A percentile compares a stretch with the other conserved stretches of the same genome.
phyloP scores from a whole-genome alignment of 2,329 filamentous ascomycete species.

The Trichophyton equinum region DNA sequence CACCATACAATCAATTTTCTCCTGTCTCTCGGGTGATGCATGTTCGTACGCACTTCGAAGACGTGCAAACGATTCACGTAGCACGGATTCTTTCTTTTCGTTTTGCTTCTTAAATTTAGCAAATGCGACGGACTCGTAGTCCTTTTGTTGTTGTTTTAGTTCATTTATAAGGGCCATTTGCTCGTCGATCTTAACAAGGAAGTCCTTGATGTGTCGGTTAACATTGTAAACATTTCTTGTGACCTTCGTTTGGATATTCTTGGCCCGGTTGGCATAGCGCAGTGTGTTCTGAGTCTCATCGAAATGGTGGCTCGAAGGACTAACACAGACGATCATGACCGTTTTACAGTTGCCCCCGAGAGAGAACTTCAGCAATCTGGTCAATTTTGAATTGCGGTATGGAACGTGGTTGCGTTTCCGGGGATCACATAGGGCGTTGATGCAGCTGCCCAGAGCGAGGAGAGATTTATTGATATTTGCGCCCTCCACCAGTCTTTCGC shows the following conservation, averaged over 20 bases:
- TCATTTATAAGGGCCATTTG: conserved; percentile 96
- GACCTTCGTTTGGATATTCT: conserved; percentile 99
- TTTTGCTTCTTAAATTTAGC: conserved; percentile 82
- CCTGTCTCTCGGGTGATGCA: conserved; percentile 60
- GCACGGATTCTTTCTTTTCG: conserved; percentile 65
- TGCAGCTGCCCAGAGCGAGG: conserved; percentile 86
- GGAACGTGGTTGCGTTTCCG: conserved; percentile 88
- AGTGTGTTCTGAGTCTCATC: conserved; percentile 98
- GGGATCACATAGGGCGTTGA: conserved; percentile 92
- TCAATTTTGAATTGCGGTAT: conserved; percentile 95
- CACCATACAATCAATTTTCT: conserved; percentile 68
- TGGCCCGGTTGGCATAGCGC: conserved; percentile 91
- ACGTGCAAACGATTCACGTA: conserved; percentile 65
- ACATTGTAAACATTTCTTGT: conserved; percentile 99
- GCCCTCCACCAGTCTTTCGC: conserved; percentile 79
- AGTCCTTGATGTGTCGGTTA: conserved; percentile 97
- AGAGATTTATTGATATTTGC: conserved; percentile 99
- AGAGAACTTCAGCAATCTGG: conserved; percentile 88
- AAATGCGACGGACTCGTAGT: conserved; percentile 69
- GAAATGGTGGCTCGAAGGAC: conserved; percentile 89
- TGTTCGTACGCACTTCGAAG: conserved; percentile 77
- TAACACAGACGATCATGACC: conserved; percentile 98
- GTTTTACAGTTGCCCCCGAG: conserved; percentile 97
- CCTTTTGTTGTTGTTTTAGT: conserved; percentile 81
- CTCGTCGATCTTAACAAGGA: conserved; percentile 97